These are phyloP conservation scores for Pisolithus sp. DNA, from an alignment of 768 basidiomycete genomes.

Conservation along the genomic window DNA sequence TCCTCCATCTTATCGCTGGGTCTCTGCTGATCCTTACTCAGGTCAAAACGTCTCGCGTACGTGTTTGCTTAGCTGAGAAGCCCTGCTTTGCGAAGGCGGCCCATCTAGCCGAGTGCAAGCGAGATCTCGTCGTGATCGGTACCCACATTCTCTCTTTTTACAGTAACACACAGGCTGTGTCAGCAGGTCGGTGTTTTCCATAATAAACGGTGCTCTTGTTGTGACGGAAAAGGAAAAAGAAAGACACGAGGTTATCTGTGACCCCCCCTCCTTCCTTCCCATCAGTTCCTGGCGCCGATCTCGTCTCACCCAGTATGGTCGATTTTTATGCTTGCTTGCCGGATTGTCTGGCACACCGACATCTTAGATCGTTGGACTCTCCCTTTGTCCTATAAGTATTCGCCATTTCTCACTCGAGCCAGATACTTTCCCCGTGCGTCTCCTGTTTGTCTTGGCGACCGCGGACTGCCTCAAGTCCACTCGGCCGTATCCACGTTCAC, in stretches of 20 bases:
- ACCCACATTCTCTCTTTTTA: not conserved
- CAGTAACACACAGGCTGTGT: too few species aligned
- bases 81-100: not conserved
- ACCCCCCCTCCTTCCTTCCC: too few species aligned
- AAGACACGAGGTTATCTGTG: slow-evolving; percentile 8
- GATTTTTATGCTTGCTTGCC: not conserved
- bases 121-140: not conserved
- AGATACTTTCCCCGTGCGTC: not conserved
- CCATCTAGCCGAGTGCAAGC: not conserved
- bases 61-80: not conserved
- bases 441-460: slow-evolving; percentile 2
- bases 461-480: slow-evolving; percentile 3
- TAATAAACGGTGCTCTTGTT: slow-evolving; percentile 23
- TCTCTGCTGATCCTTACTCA: not conserved
- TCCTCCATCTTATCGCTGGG: not conserved
- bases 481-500: slow-evolving; percentile 14
- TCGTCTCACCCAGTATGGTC: not conserved
- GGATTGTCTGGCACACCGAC: not conserved
- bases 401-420: not conserved
- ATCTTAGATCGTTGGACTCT: not conserved
- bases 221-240: slow-evolving; percentile 13
- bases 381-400: not conserved
- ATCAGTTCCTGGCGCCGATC: slow-evolving; percentile 1
- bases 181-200: slow-evolving; percentile 5
- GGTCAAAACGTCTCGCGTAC: not conserved